Conservation (phyloP, 1,284 basidiomycete species). For the Melampsora americana region DNA sequence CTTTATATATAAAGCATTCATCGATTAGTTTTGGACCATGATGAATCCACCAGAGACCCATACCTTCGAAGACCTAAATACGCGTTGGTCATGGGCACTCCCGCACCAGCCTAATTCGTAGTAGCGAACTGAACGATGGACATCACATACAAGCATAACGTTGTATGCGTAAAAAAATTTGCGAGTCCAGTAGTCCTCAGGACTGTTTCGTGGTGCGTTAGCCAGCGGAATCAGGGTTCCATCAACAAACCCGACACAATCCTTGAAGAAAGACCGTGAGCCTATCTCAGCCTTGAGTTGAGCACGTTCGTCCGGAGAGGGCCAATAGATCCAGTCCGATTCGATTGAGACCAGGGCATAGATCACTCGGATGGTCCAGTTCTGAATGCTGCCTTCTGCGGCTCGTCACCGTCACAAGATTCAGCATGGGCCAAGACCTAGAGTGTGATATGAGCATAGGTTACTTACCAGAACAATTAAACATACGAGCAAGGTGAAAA, state of each 20-base stretch:
- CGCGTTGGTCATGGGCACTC: background rate
- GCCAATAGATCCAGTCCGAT: background rate
- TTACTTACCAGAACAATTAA: background rate
- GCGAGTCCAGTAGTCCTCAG: conserved; percentile 1
- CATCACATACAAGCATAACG: no score
- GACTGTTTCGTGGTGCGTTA: background rate
- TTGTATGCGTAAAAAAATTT: background rate
- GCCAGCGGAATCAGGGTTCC: no score
- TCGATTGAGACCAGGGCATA: background rate
- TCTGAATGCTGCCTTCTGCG: background rate
- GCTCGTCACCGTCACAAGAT: no score
- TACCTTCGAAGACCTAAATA: background rate
- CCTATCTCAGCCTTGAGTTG: background rate
- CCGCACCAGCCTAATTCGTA: conserved; percentile 2
- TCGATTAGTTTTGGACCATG: no score
- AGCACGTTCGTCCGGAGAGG: no score
- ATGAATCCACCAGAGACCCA: background rate
- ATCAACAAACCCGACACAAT: no score
- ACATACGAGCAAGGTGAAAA: background rate
- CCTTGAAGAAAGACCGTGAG: no score
- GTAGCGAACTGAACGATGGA: conserved; percentile 4
- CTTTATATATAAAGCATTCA: background rate
- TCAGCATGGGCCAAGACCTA: no score
- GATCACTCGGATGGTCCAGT: background rate
- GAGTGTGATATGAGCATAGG: no score